Base-by-base conservation (phyloP, 192 early-diverging fungal genomes). In the Coemansia sp. region DNA sequence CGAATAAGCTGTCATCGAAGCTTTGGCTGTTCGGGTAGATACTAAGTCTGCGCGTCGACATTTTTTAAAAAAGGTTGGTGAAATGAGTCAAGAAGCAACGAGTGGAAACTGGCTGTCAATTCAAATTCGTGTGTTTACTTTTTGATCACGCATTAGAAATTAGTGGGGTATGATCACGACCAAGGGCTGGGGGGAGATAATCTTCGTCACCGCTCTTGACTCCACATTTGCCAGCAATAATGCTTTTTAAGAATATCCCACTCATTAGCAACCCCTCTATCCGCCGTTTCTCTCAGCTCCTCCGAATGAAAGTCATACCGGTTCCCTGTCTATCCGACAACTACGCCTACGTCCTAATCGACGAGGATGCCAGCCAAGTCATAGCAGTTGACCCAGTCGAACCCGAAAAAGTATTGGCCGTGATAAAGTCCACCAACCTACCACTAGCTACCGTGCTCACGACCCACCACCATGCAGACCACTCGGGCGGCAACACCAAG, bases 401-500 rank as follows among this genome's bases (percentile, higher is more conserved):
- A 63, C 89, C 95, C 34, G 68, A 75, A 3, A 93, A 93, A 66
- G 79, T 93, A 37, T 56, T 89, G 48, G 64, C 82, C 21, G 83
- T 84, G 25, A 74, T 87, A 25, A 71, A 86, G 28, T 67, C 23
- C 21, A 35, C 66, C 3, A 61, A 64, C 0, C 21, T 73, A 52
- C 41, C 62, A 62, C 48, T 75, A 4, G 60, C 28, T 21, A 65
- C 82, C 21, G 76, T 91, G n/a, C 85, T 92, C 59, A 87, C 87
- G 28, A 94, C 93, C 18, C 95, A 98, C 80, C 94, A 98, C 75
- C 94, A 96, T 70, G 74, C 72, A 68, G 96, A 98, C 76, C 96
- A 98, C 68, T 72, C 92, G 25, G 91, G 87, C 39, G 93, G 94
- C 33, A 95, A 95, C 70, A 71, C 65, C 35, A 77, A 85, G 45